Conservation (phyloP, 2,329 filamentous ascomycete genomes). For the Cladosporium phlei region DNA sequence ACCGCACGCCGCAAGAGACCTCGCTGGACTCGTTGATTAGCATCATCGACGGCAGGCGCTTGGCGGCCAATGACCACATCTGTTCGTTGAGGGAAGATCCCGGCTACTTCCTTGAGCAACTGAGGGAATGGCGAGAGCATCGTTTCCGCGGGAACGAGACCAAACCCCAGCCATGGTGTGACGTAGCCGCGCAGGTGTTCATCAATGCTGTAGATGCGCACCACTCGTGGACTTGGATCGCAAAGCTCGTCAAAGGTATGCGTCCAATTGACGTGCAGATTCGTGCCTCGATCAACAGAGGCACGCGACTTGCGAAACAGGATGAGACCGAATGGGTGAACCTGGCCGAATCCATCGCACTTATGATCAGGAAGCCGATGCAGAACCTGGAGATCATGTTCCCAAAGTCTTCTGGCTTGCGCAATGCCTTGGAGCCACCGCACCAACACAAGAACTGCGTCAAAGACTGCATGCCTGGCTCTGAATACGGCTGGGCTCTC, state of each 20-base stretch:
- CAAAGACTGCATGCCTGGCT: neutral
- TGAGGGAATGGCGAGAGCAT: constrained; percentile 43
- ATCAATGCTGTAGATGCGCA: neutral
- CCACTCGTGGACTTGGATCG: constrained; percentile 11
- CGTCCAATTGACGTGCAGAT: constrained; percentile 33
- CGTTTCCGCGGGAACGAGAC: too few species aligned
- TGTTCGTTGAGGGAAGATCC: constrained; percentile 57
- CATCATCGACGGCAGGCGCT: constrained; percentile 38
- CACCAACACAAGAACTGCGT: neutral
- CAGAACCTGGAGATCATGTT: constrained; percentile 13
- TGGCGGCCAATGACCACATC: constrained; percentile 50
- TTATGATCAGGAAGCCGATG: constrained; percentile 13
- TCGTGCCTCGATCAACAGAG: constrained; percentile 37
- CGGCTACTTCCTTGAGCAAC: constrained; percentile 47
- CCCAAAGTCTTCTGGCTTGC: constrained; percentile 21
- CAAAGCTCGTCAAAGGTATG: constrained; percentile 17
- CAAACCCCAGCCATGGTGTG: neutral
- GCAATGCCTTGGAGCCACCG: constrained; percentile 3
- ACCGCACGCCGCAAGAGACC: constrained; percentile 41
- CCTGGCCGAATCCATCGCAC: constrained; percentile 28
- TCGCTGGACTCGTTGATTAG: constrained; percentile 44
- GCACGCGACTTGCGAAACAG: constrained; percentile 30
- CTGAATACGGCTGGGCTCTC: neutral
- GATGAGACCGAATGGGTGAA: constrained; percentile 38
- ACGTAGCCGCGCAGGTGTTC: neutral